These are phyloP conservation scores for Aspergillus fischeri DNA, from an alignment of 2,329 filamentous ascomycete genomes.

Conservation along the genomic window DNA sequence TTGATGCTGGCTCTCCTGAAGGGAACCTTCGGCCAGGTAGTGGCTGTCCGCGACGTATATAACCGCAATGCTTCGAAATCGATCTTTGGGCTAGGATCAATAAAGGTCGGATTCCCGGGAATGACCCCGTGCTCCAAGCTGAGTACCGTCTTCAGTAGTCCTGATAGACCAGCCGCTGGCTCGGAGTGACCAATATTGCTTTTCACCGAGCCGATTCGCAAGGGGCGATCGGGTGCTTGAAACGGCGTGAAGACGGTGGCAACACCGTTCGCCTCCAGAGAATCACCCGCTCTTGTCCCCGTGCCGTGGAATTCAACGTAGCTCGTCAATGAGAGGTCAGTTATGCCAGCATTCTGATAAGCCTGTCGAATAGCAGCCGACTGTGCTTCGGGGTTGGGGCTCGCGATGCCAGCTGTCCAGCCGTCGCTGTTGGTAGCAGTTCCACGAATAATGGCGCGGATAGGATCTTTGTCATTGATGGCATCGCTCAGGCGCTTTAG, in stretches of 20 bases:
- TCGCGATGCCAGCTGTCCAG: conserved; percentile 14
- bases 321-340: conserved; percentile 19
- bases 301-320: conserved; percentile 37
- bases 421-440: conserved; percentile 20
- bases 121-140: conserved; percentile 16
- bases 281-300: conserved; percentile 19
- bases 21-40: not conserved
- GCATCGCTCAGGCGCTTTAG: conserved; percentile 24
- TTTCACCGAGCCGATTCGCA: conserved; percentile 23
- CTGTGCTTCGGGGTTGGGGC: conserved; percentile 19
- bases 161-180: conserved; percentile 11
- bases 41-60: not conserved
- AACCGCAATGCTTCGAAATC: not conserved
- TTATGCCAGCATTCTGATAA: conserved; percentile 27
- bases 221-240: not conserved
- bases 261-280: conserved; percentile 1
- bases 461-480: conserved; percentile 22
- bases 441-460: conserved; percentile 24
- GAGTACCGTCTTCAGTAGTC: conserved; percentile 18
- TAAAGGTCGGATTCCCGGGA: conserved; percentile 14
- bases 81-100: conserved; percentile 12
- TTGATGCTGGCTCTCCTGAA: conserved; percentile 13
- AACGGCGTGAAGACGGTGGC: not conserved
- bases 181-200: conserved; percentile 19
- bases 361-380: conserved; percentile 27